phyloP scores from a whole-genome alignment of 768 basidiomycete species.

The Clathrus columnatus region DNA sequence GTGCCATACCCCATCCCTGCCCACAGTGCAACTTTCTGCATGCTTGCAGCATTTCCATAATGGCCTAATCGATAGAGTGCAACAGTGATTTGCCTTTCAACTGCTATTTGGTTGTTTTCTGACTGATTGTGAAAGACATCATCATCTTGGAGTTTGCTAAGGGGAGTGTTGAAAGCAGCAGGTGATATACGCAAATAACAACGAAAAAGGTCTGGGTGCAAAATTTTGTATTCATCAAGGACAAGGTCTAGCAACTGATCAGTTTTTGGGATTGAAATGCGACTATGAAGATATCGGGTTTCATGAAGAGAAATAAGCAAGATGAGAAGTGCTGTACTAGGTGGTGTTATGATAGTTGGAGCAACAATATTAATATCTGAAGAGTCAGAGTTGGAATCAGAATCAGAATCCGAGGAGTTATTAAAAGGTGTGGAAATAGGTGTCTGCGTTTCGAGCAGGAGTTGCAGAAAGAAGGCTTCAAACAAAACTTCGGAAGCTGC shows the following conservation, averaged over 20 bases:
- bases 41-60: constrained; percentile 28
- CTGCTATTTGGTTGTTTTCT: constrained; percentile 18
- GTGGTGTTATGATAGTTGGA: too few relatives aligned
- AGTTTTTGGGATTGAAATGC: not conserved
- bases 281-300: not conserved
- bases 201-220: constrained; percentile 23
- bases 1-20: constrained; percentile 28
- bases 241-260: not conserved
- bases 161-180: constrained; percentile 26
- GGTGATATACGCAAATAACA: constrained; percentile 24
- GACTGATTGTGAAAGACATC: constrained; percentile 24
- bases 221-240: constrained; percentile 12
- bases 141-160: constrained; percentile 17
- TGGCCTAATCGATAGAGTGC: constrained; percentile 32
- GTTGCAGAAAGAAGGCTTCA: too few relatives aligned
- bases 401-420: too few relatives aligned
- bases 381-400: too few relatives aligned
- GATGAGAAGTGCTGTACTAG: not conserved
- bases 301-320: not conserved
- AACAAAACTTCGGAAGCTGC: too few relatives aligned
- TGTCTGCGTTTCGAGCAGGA: too few relatives aligned
- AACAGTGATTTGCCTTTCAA: constrained; percentile 29
- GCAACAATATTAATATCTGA: too few relatives aligned
- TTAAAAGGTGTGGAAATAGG: too few relatives aligned
- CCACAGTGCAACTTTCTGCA: constrained; percentile 29